phyloP scores from a whole-genome alignment of 225 moss, liverwort and hornwort species.

The Asterella californica region DNA sequence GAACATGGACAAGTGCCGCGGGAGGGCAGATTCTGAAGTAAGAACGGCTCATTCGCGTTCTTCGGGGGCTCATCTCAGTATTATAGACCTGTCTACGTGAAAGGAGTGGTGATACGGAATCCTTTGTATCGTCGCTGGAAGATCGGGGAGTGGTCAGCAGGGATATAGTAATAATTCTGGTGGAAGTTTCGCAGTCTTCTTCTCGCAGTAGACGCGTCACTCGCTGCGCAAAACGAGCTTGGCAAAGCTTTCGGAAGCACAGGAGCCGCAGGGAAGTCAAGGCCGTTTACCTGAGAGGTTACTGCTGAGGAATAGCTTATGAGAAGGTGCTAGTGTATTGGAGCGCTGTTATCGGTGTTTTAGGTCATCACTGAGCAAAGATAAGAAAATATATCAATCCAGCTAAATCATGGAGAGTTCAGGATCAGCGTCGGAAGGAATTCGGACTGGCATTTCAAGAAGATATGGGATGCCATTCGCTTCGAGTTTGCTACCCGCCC shows the following conservation, averaged over 20 bases:
- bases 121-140: not conserved
- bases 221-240: not conserved
- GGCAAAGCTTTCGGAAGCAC: not conserved
- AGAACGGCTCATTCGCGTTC: slow-evolving; percentile 1
- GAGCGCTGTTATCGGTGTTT: not conserved
- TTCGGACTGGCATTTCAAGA: slow-evolving; percentile 59
- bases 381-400: not conserved
- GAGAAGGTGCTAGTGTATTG: slow-evolving; percentile 12
- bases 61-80: not conserved
- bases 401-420: slow-evolving; percentile 62
- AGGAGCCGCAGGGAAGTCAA: not conserved
- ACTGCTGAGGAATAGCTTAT: not conserved
- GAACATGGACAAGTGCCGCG: not conserved
- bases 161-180: not conserved
- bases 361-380: not conserved
- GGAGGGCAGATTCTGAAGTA: slow-evolving; percentile 5
- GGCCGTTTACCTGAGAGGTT: slow-evolving; percentile 9
- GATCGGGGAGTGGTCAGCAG: not conserved
- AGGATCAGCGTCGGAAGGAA: slow-evolving; percentile 55
- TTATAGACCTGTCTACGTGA: not conserved
- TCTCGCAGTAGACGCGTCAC: not conserved
- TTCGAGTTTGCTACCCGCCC: slow-evolving; percentile 76
- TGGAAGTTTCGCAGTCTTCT: not conserved
- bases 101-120: not conserved
- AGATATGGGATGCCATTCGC: slow-evolving; percentile 96